These are phyloP conservation scores for Rhodotorula graminis DNA, from an alignment of 768 basidiomycete species.

Conservation along the genomic window DNA sequence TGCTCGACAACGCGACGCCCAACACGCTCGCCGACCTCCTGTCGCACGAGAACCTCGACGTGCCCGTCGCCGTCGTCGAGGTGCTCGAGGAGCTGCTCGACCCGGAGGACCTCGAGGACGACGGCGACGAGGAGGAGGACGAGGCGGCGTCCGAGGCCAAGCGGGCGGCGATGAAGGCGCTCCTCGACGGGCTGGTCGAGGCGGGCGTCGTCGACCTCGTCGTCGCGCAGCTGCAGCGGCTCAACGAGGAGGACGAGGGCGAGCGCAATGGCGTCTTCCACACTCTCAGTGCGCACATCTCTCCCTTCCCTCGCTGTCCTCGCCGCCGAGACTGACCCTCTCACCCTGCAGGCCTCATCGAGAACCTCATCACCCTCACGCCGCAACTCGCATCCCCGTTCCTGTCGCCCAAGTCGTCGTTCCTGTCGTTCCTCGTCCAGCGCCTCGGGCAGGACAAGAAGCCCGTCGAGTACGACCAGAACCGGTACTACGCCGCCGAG, in stretches of 20 bases:
- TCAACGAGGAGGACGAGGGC: slow-evolving; percentile 87
- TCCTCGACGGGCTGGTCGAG: slow-evolving; percentile 60
- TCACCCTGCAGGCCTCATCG: slow-evolving; percentile 66
- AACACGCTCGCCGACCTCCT: slow-evolving; percentile 73
- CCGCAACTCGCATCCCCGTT: slow-evolving; percentile 67
- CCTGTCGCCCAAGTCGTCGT: slow-evolving; percentile 62
- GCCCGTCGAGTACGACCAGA: slow-evolving; percentile 63
- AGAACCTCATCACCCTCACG: slow-evolving; percentile 82
- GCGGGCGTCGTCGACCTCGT: slow-evolving; percentile 80
- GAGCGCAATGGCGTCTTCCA: slow-evolving; percentile 91
- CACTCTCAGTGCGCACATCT: slow-evolving; percentile 60
- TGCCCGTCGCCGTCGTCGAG: slow-evolving; percentile 91
- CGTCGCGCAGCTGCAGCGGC: slow-evolving; percentile 76
- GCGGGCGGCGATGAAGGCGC: slow-evolving; percentile 44
- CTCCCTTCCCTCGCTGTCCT: no score
- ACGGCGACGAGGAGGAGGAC: slow-evolving; percentile 58
- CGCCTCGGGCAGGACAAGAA: slow-evolving; percentile 60
- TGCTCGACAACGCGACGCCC: slow-evolving; percentile 70
- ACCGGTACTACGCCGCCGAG: slow-evolving; percentile 88
- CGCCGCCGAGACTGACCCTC: neutral
- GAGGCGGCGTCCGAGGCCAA: slow-evolving; percentile 53
- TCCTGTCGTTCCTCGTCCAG: slow-evolving; percentile 72
- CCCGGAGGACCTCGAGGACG: slow-evolving; percentile 79
- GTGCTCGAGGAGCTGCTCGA: slow-evolving; percentile 91
- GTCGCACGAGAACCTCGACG: slow-evolving; percentile 83